Evolutionary conservation across 2,329 filamentous ascomycete species (phyloP).

Genomic region (Exophiala spinifera): DNA sequence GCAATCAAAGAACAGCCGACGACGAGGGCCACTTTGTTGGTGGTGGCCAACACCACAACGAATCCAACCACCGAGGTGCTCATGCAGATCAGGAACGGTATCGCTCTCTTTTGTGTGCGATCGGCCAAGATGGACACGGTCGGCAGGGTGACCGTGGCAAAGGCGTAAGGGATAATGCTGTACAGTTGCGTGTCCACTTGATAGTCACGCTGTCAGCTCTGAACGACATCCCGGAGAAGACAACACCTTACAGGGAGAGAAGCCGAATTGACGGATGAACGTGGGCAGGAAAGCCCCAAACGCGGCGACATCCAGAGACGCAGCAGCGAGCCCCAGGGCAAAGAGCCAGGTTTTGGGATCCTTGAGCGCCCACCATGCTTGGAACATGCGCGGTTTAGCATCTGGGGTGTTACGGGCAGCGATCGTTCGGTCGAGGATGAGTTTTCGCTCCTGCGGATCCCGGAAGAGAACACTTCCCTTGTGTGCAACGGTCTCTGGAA

Average conservation of each 20-base stretch:
- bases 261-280: constrained; percentile 17
- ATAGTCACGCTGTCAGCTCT: neutral
- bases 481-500: constrained; percentile 44
- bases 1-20: constrained; percentile 10
- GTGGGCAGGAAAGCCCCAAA: constrained; percentile 17
- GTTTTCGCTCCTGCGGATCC: neutral
- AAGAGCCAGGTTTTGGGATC: constrained; percentile 11
- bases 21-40: constrained; percentile 2
- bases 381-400: constrained; percentile 3
- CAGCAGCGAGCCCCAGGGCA: neutral
- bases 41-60: constrained; percentile 8
- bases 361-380: constrained; percentile 5
- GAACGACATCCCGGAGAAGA: neutral
- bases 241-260: constrained; percentile 10
- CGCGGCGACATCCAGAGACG: constrained; percentile 6
- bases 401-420: constrained; percentile 5
- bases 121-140: constrained; percentile 5
- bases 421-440: neutral
- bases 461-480: constrained; percentile 3
- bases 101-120: neutral
- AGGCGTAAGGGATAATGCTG: constrained; percentile 14
- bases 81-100: constrained; percentile 4
- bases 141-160: constrained; percentile 6
- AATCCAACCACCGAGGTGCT: neutral
- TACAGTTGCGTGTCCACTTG: constrained; percentile 17